Percentiles rank a stretch among this genome's conserved stretches.
Conservation (phyloP, 2,329 filamentous ascomycete species). For the Botryotinia globosa region DNA sequence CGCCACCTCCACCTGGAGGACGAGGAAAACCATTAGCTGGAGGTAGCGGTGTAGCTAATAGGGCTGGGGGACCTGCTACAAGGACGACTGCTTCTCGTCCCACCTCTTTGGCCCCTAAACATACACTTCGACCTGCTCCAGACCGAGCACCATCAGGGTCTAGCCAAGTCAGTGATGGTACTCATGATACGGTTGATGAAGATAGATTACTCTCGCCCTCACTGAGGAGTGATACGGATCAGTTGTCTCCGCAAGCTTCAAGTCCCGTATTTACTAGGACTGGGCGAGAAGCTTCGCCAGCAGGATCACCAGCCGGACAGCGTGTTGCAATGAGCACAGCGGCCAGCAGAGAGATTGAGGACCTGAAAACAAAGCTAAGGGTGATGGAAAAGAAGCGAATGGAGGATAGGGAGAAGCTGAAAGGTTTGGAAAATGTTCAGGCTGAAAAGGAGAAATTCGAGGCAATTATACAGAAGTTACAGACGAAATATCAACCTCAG, state of each 20-base stretch:
- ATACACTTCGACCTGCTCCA: constrained; percentile 34
- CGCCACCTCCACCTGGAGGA: constrained; percentile 46
- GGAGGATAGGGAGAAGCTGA: constrained; percentile 83
- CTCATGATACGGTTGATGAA: constrained; percentile 34
- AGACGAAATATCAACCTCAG: constrained; percentile 82
- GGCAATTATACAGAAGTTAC: constrained; percentile 82
- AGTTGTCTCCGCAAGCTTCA: constrained; percentile 35
- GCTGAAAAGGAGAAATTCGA: constrained; percentile 77
- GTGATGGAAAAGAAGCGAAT: constrained; percentile 82
- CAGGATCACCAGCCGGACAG: constrained; percentile 30
- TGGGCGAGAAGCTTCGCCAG: constrained; percentile 29
- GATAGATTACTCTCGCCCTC: constrained; percentile 42
- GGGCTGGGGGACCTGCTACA: constrained; percentile 25
- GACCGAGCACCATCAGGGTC: constrained; percentile 35
- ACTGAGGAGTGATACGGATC: constrained; percentile 47
- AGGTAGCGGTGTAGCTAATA: constrained; percentile 38
- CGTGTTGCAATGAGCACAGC: constrained; percentile 33
- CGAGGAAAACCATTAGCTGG: constrained; percentile 41
- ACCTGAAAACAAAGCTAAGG: constrained; percentile 82
- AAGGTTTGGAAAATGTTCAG: constrained; percentile 72
- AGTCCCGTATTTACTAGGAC: constrained; percentile 34
- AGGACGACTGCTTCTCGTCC: constrained; percentile 26
- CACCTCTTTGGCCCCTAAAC: constrained; percentile 34
- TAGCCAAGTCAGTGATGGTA: constrained; percentile 36
- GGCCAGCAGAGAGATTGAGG: constrained; percentile 66